phyloP scores from a whole-genome alignment of 139 green algal species.

The Dunaliella primolecta region DNA sequence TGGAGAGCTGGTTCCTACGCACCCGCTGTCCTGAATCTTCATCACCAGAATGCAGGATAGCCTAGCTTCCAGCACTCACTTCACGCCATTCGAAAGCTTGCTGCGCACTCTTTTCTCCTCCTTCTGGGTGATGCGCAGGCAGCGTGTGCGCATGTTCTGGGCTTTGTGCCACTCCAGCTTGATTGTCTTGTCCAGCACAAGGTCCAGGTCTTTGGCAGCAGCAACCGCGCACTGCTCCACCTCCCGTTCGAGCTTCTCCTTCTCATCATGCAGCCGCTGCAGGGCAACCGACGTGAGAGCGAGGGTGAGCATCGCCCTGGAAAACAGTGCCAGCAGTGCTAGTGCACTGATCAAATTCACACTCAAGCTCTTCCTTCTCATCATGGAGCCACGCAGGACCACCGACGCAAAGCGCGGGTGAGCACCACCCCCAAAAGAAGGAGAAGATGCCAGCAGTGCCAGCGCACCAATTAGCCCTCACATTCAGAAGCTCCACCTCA shows the following conservation, averaged over 20 bases:
- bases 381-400: no score
- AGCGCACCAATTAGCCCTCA: no score
- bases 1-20: no score
- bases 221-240: constrained; percentile 1
- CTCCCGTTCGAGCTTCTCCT: background rate
- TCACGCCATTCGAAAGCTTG: constrained; percentile 60
- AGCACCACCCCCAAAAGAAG: no score
- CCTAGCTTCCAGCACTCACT: no score
- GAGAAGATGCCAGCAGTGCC: no score
- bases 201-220: constrained; percentile 67
- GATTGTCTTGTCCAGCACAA: constrained; percentile 82
- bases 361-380: background rate
- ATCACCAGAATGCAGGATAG: no score
- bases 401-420: no score
- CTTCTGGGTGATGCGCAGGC: constrained; percentile 91
- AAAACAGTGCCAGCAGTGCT: background rate
- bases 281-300: no score
- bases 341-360: background rate
- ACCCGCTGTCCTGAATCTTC: no score
- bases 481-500: no score
- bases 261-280: background rate
- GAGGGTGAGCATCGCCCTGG: no score
- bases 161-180: constrained; percentile 92
- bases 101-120: constrained; percentile 84
- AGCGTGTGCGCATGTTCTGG: constrained; percentile 61